Conservation (phyloP, 345 rosid species). For the Rubroshorea leprosula region DNA sequence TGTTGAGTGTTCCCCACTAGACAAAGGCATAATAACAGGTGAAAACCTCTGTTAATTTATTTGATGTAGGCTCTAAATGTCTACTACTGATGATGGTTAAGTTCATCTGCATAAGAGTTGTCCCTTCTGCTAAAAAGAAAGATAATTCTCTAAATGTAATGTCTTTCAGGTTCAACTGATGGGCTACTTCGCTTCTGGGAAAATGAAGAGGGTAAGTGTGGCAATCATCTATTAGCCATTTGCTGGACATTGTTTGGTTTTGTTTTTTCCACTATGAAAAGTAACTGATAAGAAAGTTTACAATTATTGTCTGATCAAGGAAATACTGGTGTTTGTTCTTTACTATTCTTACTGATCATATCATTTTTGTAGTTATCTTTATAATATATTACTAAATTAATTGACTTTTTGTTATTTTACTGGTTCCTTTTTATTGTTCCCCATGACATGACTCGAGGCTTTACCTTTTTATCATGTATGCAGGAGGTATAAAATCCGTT, state of each 20-base stretch:
- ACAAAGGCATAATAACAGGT: slow-evolving; percentile 98
- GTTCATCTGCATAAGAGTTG: neutral
- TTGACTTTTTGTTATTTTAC: slow-evolving; percentile 2
- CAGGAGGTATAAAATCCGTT: slow-evolving; percentile 80
- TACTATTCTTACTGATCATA: neutral
- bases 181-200: slow-evolving; percentile 99
- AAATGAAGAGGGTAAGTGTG: slow-evolving; percentile 70
- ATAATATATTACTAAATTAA: neutral
- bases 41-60: neutral
- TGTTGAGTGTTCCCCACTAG: slow-evolving; percentile 77
- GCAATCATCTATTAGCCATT: neutral
- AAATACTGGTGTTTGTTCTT: neutral
- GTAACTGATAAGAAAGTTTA: too few species aligned
- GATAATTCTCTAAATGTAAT: slow-evolving; percentile 14
- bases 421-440: neutral
- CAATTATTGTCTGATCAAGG: neutral
- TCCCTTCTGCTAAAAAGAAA: neutral
- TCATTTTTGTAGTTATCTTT: neutral
- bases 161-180: slow-evolving; percentile 82
- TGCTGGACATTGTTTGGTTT: too few species aligned
- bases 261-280: too few species aligned
- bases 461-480: slow-evolving; percentile 5
- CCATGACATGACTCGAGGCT: neutral
- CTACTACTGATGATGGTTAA: neutral
- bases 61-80: neutral